These are phyloP conservation scores for Xylariales sp. DNA, from an alignment of 2,329 filamentous ascomycete species.

Conservation along the genomic window DNA sequence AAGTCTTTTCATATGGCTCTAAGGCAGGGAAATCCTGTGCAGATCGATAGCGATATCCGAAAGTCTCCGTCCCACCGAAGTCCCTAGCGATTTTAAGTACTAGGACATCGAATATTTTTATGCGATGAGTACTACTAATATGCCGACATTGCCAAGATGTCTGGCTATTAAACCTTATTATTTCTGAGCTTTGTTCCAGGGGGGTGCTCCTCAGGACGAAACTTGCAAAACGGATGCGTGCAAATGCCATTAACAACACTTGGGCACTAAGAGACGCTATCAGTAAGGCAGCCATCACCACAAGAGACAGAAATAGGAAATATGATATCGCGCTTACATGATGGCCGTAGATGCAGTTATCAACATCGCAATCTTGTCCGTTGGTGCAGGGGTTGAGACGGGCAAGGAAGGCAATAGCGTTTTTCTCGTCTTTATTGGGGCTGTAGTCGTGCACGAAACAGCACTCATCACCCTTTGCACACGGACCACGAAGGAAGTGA, in stretches of 20 bases:
- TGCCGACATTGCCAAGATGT: not conserved
- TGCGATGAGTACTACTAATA: constrained; percentile 10
- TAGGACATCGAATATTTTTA: constrained; percentile 7
- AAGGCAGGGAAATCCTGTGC: constrained; percentile 1
- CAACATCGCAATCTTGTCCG: constrained; percentile 67
- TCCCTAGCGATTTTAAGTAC: not conserved
- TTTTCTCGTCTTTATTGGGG: constrained; percentile 64
- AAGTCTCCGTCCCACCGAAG: not conserved
- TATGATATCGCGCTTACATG: constrained; percentile 58
- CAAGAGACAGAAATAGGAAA: not conserved
- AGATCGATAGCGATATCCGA: constrained; percentile 1
- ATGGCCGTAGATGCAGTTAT: constrained; percentile 72
- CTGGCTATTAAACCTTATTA: constrained; percentile 29
- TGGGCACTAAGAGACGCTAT: constrained; percentile 58
- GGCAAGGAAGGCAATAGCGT: constrained; percentile 66
- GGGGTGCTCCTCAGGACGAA: constrained; percentile 64
- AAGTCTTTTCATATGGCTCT: constrained; percentile 8
- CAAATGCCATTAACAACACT: constrained; percentile 64
- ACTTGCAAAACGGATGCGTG: constrained; percentile 67
- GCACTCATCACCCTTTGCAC: constrained; percentile 65
- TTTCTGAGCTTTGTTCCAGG: constrained; percentile 64
- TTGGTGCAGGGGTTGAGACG: constrained; percentile 68
- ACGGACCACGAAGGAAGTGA: constrained; percentile 69
- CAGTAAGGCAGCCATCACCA: constrained; percentile 20
- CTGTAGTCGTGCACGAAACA: constrained; percentile 68